phyloP scores from a whole-genome alignment of 2,329 filamentous ascomycete species.

The Arthrobotrys iridis region DNA sequence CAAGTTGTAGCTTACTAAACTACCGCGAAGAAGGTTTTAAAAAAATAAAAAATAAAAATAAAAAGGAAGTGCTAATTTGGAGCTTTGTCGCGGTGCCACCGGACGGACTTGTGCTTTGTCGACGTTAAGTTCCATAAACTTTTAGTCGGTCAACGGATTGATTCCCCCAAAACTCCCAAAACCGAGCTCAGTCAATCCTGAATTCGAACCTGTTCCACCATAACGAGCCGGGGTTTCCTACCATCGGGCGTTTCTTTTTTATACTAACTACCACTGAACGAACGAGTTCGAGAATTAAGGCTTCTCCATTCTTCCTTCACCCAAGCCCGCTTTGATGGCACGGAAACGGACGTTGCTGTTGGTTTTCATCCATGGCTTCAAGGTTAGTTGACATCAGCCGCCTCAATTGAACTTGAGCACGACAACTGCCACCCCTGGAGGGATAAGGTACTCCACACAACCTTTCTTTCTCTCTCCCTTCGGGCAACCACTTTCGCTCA shows the following conservation, averaged over 20 bases:
- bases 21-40: neutral
- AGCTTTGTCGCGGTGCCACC: slow-evolving; percentile 33
- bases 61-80: neutral
- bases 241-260: slow-evolving; percentile 43
- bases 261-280: slow-evolving; percentile 26
- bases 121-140: neutral
- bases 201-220: slow-evolving; percentile 21
- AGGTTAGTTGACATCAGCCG: slow-evolving; percentile 65
- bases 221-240: slow-evolving; percentile 16
- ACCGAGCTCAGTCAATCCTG: slow-evolving; percentile 25
- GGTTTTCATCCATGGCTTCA: slow-evolving; percentile 90
- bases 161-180: slow-evolving; percentile 2
- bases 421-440: slow-evolving; percentile 30
- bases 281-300: slow-evolving; percentile 41
- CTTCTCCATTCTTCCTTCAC: slow-evolving; percentile 30
- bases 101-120: slow-evolving; percentile 34
- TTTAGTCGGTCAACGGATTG: neutral
- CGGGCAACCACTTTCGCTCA: slow-evolving; percentile 17
- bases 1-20: neutral
- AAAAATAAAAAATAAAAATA: neutral
- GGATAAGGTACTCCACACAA: slow-evolving; percentile 46
- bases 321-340: slow-evolving; percentile 53
- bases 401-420: slow-evolving; percentile 22
- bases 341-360: slow-evolving; percentile 81
- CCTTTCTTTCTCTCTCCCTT: slow-evolving; percentile 35